phyloP scores from a whole-genome alignment of 2,329 filamentous ascomycete species.

The Xylaria sp. region DNA sequence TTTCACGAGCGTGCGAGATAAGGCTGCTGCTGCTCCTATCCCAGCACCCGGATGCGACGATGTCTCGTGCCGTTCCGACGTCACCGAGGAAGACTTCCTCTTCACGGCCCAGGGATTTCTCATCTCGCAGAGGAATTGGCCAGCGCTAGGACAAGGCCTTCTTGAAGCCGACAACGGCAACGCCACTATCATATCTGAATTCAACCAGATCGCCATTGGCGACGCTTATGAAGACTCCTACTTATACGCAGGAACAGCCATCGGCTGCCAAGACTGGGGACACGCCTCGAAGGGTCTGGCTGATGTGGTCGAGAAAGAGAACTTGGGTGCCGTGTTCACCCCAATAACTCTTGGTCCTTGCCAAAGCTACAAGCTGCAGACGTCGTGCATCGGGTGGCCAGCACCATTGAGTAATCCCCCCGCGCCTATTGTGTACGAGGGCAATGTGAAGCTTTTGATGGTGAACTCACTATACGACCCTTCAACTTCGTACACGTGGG shows the following conservation, averaged over 20 bases:
- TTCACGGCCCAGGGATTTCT: constrained; percentile 51
- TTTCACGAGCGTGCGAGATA: constrained; percentile 46
- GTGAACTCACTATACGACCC: constrained; percentile 56
- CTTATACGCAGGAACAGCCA: constrained; percentile 48
- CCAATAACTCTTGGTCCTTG: constrained; percentile 50
- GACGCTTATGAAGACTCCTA: constrained; percentile 44
- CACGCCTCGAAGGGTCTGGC: constrained; percentile 43
- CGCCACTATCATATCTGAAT: constrained; percentile 51
- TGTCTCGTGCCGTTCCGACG: constrained; percentile 42
- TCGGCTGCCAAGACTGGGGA: constrained; percentile 55
- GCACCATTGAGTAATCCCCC: constrained; percentile 52
- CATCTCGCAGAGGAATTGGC: constrained; percentile 41
- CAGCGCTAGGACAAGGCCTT: constrained; percentile 42
- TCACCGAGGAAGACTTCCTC: constrained; percentile 51
- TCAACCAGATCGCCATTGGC: constrained; percentile 43
- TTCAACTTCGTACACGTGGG: constrained; percentile 54
- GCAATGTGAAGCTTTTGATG: constrained; percentile 51
- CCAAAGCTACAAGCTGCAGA: constrained; percentile 52
- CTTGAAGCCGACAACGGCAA: constrained; percentile 51
- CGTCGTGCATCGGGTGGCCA: constrained; percentile 56
- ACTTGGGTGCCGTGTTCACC: constrained; percentile 47
- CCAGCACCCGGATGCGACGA: constrained; percentile 52
- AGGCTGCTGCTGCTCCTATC: constrained; percentile 50
- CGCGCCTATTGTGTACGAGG: constrained; percentile 42
- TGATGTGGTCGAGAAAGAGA: constrained; percentile 46